Conservation (phyloP, 495 filamentous ascomycete species). For the Cenococcum geophilum region DNA sequence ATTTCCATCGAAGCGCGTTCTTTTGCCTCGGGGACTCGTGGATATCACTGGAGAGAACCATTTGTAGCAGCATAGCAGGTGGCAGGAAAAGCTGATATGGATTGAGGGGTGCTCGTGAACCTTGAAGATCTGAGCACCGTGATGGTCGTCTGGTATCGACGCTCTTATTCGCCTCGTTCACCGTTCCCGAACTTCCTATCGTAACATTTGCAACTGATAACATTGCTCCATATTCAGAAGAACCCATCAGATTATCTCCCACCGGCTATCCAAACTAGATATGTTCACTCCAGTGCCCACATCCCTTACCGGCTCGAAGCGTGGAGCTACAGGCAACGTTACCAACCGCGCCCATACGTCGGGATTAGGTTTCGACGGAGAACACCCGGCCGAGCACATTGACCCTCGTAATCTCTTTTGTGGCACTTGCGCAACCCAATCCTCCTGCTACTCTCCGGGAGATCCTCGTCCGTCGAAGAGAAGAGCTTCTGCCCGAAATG, state of each 20-base stretch:
- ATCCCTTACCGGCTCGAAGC: slow-evolving; percentile 24
- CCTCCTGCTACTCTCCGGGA: slow-evolving; percentile 4
- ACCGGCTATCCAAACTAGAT: neutral
- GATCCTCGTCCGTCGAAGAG: slow-evolving; percentile 23
- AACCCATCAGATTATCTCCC: slow-evolving; percentile 15
- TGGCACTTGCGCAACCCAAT: slow-evolving; percentile 11
- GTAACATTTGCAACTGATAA: neutral
- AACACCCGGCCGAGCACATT: slow-evolving; percentile 23
- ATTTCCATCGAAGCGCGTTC: neutral
- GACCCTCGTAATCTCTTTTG: slow-evolving; percentile 18
- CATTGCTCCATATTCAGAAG: slow-evolving; percentile 16
- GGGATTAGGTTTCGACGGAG: slow-evolving; percentile 2
- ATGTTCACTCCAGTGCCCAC: slow-evolving; percentile 17
- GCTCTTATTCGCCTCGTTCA: slow-evolving; percentile 6
- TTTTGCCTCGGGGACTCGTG: neutral
- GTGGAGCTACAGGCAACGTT: slow-evolving; percentile 11
- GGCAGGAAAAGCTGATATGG: neutral
- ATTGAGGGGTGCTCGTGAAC: neutral
- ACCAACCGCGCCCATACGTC: neutral
- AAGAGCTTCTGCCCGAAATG: slow-evolving; percentile 13
- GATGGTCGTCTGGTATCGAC: slow-evolving; percentile 3
- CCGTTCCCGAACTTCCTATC: neutral
- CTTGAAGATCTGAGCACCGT: slow-evolving; percentile 3
- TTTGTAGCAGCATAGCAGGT: neutral
- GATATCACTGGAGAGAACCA: neutral